Conservation (phyloP, 208 protist species). For the Acanthamoeba sp. region DNA sequence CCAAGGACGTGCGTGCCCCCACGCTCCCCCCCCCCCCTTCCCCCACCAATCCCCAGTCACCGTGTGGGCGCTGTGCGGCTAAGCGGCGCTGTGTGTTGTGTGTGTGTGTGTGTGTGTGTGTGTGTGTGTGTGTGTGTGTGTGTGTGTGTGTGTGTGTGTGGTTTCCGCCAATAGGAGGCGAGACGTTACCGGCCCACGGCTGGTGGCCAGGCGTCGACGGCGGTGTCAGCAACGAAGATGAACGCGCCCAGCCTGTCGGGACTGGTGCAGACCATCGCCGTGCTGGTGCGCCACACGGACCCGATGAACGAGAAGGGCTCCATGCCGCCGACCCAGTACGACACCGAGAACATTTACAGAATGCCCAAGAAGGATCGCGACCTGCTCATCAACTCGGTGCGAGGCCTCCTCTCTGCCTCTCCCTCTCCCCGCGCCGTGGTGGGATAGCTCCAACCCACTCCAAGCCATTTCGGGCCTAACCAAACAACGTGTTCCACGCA, state of each 20-base stretch:
- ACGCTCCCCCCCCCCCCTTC: too few relatives aligned
- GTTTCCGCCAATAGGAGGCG: not conserved
- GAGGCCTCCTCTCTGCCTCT: not conserved
- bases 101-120: not conserved
- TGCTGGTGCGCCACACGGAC: not conserved
- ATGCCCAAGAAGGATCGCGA: constrained; percentile 47
- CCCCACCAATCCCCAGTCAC: not conserved
- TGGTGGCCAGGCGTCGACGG: not conserved
- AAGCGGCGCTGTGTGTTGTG: not conserved
- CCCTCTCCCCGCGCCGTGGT: not conserved
- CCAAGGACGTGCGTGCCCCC: constrained; percentile 32
- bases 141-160: not conserved
- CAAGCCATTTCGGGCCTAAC: not conserved
- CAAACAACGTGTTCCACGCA: too few relatives aligned
- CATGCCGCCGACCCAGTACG: constrained; percentile 51
- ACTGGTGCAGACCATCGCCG: constrained; percentile 51
- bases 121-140: not conserved
- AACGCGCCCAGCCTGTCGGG: constrained; percentile 28
- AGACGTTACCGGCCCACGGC: not conserved
- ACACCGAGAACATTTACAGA: not conserved
- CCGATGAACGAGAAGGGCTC: constrained; percentile 13
- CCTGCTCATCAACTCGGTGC: not conserved
- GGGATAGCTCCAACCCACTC: not conserved
- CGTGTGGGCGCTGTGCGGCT: not conserved
- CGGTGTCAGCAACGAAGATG: constrained; percentile 5